phyloP scores from a whole-genome alignment of 2,329 filamentous ascomycete genomes.

The Leptographium galeiforme region DNA sequence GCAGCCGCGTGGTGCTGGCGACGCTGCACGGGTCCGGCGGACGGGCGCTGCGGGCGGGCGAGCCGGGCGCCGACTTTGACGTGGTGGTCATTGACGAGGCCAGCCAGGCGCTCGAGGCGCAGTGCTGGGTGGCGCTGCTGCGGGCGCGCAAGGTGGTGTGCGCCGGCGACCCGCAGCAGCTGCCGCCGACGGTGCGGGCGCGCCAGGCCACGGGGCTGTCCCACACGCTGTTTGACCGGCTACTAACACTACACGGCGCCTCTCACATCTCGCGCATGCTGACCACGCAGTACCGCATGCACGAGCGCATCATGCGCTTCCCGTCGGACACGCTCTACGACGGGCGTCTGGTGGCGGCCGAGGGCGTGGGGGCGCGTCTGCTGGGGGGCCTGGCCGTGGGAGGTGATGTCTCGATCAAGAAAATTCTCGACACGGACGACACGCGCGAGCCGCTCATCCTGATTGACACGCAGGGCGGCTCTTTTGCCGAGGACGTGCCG shows the following conservation, averaged over 20 bases:
- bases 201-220: constrained; percentile 47
- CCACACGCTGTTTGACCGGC: constrained; percentile 82
- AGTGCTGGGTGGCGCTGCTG: constrained; percentile 89
- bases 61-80: constrained; percentile 56
- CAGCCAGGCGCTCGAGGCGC: constrained; percentile 86
- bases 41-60: constrained; percentile 49
- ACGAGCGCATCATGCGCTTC: constrained; percentile 89
- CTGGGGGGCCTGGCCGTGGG: constrained; percentile 27
- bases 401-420: constrained; percentile 38
- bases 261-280: constrained; percentile 77
- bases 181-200: constrained; percentile 97
- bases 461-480: constrained; percentile 90
- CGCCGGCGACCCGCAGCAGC: constrained; percentile 85
- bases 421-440: constrained; percentile 66
- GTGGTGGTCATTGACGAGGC: constrained; percentile 94
- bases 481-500: constrained; percentile 58
- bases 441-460: constrained; percentile 81
- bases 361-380: constrained; percentile 60
- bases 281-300: constrained; percentile 96
- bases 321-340: constrained; percentile 84
- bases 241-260: constrained; percentile 68
- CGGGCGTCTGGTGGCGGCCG: constrained; percentile 65
- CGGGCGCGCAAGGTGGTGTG: constrained; percentile 73
- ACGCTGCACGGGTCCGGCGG: constrained; percentile 89
- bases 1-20: constrained; percentile 78